Percentiles rank a stretch among this genome's conserved stretches.
Conservation (phyloP, 1,139 yeast genomes). For the Zygoascus sp. region DNA sequence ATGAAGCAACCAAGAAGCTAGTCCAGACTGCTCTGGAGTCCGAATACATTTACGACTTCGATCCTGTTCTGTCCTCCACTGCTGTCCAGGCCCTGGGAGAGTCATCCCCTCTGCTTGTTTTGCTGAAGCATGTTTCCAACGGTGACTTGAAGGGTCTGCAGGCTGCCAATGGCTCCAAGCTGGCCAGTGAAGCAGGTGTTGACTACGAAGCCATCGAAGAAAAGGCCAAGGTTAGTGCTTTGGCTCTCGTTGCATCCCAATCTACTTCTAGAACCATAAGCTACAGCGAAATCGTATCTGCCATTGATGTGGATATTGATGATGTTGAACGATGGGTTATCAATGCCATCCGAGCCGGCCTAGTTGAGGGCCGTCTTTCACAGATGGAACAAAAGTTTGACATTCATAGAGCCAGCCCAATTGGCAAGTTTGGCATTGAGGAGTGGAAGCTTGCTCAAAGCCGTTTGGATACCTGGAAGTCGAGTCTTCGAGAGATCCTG, state of each 20-base stretch:
- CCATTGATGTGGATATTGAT: slow-evolving; percentile 32
- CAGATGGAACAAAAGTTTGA: slow-evolving; percentile 38
- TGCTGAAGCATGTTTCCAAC: slow-evolving; percentile 32
- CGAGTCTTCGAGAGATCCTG: slow-evolving; percentile 34
- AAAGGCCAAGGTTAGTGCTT: slow-evolving; percentile 30
- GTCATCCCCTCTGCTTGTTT: slow-evolving; percentile 22
- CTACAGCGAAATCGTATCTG: slow-evolving; percentile 34
- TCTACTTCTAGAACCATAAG: slow-evolving; percentile 28
- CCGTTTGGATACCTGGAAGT: slow-evolving; percentile 38
- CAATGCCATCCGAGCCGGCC: slow-evolving; percentile 42
- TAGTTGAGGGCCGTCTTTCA: slow-evolving; percentile 42
- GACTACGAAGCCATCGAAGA: slow-evolving; percentile 27
- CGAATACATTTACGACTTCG: slow-evolving; percentile 33
- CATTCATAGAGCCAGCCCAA: slow-evolving; percentile 37
- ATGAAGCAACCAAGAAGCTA: slow-evolving; percentile 27
- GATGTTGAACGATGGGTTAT: slow-evolving; percentile 42
- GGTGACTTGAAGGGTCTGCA: slow-evolving; percentile 34
- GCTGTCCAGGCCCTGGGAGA: slow-evolving; percentile 28
- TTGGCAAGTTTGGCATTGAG: slow-evolving; percentile 37
- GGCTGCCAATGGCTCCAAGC: slow-evolving; percentile 16
- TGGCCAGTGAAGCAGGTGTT: slow-evolving; percentile 18
- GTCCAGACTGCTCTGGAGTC: slow-evolving; percentile 29
- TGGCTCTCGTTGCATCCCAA: slow-evolving; percentile 26
- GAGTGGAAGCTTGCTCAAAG: slow-evolving; percentile 39
- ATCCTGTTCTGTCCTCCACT: slow-evolving; percentile 32